Evolutionary conservation across 2,329 filamentous ascomycete species (phyloP).

Genomic region (Byssothecium circinans): DNA sequence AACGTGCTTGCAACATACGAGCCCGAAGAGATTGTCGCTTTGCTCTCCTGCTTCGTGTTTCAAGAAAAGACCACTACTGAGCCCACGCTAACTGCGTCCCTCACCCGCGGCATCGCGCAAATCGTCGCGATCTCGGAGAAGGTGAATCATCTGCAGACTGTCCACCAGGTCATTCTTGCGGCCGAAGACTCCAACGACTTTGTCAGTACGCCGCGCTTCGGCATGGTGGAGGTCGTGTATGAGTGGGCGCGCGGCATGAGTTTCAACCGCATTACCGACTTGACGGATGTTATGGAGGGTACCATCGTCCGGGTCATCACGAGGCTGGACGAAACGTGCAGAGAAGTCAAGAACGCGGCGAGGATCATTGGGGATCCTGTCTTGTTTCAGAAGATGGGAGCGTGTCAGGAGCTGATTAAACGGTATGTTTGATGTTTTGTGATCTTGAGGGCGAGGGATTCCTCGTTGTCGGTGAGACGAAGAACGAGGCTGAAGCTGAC

Average conservation of each 20-base stretch:
- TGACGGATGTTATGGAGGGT: conserved; percentile 95
- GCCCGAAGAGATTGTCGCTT: conserved; percentile 91
- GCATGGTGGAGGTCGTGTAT: conserved; percentile 95
- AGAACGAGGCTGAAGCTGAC: conserved; percentile 20
- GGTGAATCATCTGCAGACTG: conserved; percentile 85
- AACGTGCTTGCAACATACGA: conserved; percentile 96
- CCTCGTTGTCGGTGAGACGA: conserved; percentile 5
- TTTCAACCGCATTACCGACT: conserved; percentile 94
- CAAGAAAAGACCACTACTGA: conserved; percentile 89
- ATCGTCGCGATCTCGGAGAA: conserved; percentile 91
- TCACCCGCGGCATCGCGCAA: conserved; percentile 79
- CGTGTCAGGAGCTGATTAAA: conserved; percentile 96
- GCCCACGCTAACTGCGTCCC: conserved; percentile 76
- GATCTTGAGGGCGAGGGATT: conserved; percentile 1
- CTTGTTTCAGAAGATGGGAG: conserved; percentile 94
- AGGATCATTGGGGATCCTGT: conserved; percentile 92
- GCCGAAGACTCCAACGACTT: conserved; percentile 93
- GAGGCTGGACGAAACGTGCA: conserved; percentile 89
- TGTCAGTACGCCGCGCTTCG: conserved; percentile 81
- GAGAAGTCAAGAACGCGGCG: conserved; percentile 96
- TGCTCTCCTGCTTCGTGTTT: conserved; percentile 94
- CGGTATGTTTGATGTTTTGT: conserved; percentile 65
- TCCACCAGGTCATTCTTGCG: conserved; percentile 88
- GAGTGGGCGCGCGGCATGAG: conserved; percentile 98
- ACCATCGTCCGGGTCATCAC: conserved; percentile 97